Evolutionary conservation across 2,329 filamentous ascomycete species (phyloP).

Genomic region (Arthroderma sp.): DNA sequence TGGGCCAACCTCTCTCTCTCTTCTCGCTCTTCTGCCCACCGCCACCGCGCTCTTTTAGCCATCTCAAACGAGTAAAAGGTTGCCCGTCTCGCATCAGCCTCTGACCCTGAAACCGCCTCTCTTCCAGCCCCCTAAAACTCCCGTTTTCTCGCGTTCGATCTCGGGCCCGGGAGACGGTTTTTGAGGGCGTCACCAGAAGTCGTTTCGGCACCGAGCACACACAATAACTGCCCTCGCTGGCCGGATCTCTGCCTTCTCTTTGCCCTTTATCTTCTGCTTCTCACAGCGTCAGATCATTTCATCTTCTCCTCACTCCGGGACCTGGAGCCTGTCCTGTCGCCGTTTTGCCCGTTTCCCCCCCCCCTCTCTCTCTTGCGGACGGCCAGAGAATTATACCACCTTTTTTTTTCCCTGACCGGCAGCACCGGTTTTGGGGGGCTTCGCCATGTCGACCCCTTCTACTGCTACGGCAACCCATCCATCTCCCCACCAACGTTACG

Average conservation of each 20-base stretch:
- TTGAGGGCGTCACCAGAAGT: too few relatives aligned
- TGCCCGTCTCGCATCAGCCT: too few relatives aligned
- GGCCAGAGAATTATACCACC: neutral
- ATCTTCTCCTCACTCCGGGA: neutral
- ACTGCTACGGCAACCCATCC: slow-evolving; percentile 62
- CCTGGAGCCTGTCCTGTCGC: neutral
- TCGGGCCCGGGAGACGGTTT: too few relatives aligned
- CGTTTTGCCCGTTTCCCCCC: neutral
- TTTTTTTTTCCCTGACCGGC: neutral
- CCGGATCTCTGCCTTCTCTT: too few relatives aligned
- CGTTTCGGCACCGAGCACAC: too few relatives aligned
- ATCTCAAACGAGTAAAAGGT: too few relatives aligned
- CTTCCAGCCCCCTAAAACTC: too few relatives aligned
- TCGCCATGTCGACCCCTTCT: slow-evolving; percentile 66
- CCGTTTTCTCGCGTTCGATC: too few relatives aligned
- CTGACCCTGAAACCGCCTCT: too few relatives aligned
- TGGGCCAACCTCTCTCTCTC: neutral
- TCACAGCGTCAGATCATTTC: neutral
- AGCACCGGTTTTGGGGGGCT: neutral
- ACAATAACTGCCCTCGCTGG: too few relatives aligned
- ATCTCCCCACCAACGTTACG: slow-evolving; percentile 51
- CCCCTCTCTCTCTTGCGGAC: neutral
- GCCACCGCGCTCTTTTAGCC: neutral
- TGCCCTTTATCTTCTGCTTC: too few relatives aligned
- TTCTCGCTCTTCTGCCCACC: neutral